phyloP scores from a whole-genome alignment of 129 eudicot species.

The Artemisia annua region DNA sequence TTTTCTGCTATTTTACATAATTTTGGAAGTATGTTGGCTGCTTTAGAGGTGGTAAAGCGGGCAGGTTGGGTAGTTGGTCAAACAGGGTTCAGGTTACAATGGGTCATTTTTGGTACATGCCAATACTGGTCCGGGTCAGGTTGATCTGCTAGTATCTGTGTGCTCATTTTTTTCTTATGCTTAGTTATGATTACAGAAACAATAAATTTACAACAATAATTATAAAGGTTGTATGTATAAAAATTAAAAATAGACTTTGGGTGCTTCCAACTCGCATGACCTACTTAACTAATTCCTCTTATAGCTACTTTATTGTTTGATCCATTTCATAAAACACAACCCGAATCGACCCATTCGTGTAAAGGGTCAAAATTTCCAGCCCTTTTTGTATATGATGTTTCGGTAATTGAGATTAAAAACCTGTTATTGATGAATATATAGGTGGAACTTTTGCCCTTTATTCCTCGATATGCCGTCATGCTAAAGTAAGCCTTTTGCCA shows the following conservation, averaged over 20 bases:
- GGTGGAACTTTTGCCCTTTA: constrained; percentile 94
- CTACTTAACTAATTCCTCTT: neutral
- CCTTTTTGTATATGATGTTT: neutral
- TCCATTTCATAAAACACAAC: neutral
- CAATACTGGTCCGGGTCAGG: too few relatives aligned
- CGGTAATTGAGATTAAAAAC: neutral
- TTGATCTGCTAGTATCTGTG: too few relatives aligned
- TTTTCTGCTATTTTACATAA: neutral
- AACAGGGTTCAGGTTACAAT: neutral
- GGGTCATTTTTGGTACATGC: too few relatives aligned
- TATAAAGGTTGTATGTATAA: too few relatives aligned
- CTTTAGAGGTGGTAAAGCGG: neutral
- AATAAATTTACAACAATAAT: neutral
- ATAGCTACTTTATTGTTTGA: neutral
- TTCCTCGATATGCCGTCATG: constrained; percentile 78
- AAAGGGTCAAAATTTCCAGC: constrained; percentile 12
- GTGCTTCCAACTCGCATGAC: too few relatives aligned
- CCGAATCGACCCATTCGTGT: neutral
- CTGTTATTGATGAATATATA: constrained; percentile 25
- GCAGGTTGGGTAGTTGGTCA: neutral
- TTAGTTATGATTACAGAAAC: neutral
- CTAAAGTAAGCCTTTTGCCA: constrained; percentile 79
- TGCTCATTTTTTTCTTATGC: too few relatives aligned
- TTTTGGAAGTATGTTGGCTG: constrained; percentile 3
- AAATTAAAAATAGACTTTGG: too few relatives aligned